Percentiles rank a stretch among this genome's conserved stretches.
Conservation (phyloP, 106 monocot genomes). For the Dioscorea dumetorum region DNA sequence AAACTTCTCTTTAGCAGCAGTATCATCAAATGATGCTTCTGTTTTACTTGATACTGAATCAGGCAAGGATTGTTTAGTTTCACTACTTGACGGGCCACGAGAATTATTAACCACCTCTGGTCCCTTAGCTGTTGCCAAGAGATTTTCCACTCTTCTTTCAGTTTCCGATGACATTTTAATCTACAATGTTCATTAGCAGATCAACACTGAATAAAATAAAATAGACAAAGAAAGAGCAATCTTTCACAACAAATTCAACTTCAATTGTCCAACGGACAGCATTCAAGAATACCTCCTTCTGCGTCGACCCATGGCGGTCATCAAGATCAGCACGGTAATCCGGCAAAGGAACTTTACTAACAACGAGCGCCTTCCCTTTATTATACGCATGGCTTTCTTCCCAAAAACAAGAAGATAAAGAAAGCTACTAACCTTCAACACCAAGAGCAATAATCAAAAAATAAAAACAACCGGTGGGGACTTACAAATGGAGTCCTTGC, state of each 20-base stretch:
- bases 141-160: slow-evolving; percentile 73
- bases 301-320: slow-evolving; percentile 91
- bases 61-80: slow-evolving; percentile 13
- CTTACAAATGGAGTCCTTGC: slow-evolving; percentile 89
- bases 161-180: slow-evolving; percentile 91
- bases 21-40: slow-evolving; percentile 15
- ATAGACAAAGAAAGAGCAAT: neutral
- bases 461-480: neutral
- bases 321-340: slow-evolving; percentile 98
- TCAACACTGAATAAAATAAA: neutral
- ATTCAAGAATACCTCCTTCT: slow-evolving; percentile 66
- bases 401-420: slow-evolving; percentile 21
- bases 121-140: slow-evolving; percentile 56
- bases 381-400: slow-evolving; percentile 93
- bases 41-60: slow-evolving; percentile 9
- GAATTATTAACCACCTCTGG: slow-evolving; percentile 14
- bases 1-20: slow-evolving; percentile 39
- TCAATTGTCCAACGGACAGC: neutral
- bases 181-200: slow-evolving; percentile 20
- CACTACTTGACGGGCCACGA: slow-evolving; percentile 32
- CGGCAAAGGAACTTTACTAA: slow-evolving; percentile 94
- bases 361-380: slow-evolving; percentile 84
- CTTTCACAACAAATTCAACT: neutral
- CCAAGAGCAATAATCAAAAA: neutral
- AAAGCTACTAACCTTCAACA: slow-evolving; percentile 15